These are phyloP conservation scores for Rachicladosporium sp. DNA, from an alignment of 2,329 filamentous ascomycete species.

Conservation along the genomic window DNA sequence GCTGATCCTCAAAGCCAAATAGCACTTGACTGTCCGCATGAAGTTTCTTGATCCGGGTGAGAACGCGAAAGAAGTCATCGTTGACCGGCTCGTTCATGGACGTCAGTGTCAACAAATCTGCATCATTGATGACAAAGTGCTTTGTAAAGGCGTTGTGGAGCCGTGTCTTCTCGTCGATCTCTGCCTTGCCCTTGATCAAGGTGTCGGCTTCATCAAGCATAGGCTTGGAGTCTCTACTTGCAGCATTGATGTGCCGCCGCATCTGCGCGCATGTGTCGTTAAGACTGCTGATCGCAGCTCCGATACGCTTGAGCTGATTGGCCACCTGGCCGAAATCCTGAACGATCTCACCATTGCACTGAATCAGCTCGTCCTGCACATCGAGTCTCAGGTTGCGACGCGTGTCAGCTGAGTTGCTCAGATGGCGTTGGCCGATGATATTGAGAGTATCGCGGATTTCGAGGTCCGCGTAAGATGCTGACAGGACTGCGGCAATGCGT, in stretches of 20 bases:
- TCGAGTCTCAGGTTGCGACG: slow-evolving; percentile 69
- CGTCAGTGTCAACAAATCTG: slow-evolving; percentile 64
- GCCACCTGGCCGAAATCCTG: slow-evolving; percentile 80
- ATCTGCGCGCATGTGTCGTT: slow-evolving; percentile 73
- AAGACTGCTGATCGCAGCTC: slow-evolving; percentile 61
- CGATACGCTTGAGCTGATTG: slow-evolving; percentile 82
- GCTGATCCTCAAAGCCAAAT: slow-evolving; percentile 80
- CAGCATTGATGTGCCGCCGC: slow-evolving; percentile 62
- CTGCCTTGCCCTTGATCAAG: slow-evolving; percentile 58
- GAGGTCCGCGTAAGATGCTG: slow-evolving; percentile 81
- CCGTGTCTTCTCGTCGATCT: slow-evolving; percentile 68
- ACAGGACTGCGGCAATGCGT: slow-evolving; percentile 74
- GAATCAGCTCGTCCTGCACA: slow-evolving; percentile 82
- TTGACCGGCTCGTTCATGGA: slow-evolving; percentile 71
- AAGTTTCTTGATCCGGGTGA: slow-evolving; percentile 74
- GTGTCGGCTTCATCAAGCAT: slow-evolving; percentile 65
- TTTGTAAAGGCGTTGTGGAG: slow-evolving; percentile 64
- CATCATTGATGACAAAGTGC: slow-evolving; percentile 75
- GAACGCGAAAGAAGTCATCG: slow-evolving; percentile 66
- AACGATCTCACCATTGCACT: slow-evolving; percentile 82
- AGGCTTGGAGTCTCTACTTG: slow-evolving; percentile 60
- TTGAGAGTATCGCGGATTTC: slow-evolving; percentile 78
- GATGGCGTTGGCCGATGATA: slow-evolving; percentile 59
- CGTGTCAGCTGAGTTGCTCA: slow-evolving; percentile 64
- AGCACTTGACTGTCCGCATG: slow-evolving; percentile 79